phyloP scores from a whole-genome alignment of 2,329 filamentous ascomycete genomes.

The Epicoccum nigrum region DNA sequence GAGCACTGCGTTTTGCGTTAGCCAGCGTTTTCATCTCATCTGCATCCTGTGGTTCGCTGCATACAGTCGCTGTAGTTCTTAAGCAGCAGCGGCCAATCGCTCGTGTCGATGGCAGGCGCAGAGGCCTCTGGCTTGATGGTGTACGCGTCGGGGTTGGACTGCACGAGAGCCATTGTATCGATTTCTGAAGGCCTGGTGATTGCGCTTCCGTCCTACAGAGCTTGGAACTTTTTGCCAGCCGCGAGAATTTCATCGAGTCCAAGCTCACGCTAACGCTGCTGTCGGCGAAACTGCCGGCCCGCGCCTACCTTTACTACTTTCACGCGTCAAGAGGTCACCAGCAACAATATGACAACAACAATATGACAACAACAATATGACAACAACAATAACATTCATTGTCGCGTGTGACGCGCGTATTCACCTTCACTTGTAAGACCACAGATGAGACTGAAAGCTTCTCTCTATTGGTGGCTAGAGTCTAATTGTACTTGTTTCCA shows the following conservation, averaged over 20 bases:
- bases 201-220: slow-evolving; percentile 37
- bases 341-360: too few species aligned
- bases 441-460: too few species aligned
- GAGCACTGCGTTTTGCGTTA: slow-evolving; percentile 67
- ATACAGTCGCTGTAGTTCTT: slow-evolving; percentile 94
- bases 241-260: slow-evolving; percentile 14
- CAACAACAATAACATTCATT: too few species aligned
- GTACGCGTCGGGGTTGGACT: slow-evolving; percentile 67
- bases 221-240: slow-evolving; percentile 32
- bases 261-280: neutral
- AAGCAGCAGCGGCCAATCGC: slow-evolving; percentile 88
- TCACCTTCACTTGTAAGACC: too few species aligned
- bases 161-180: slow-evolving; percentile 46
- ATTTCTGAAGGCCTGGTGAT: slow-evolving; percentile 25
- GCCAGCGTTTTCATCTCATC: slow-evolving; percentile 25
- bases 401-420: too few species aligned
- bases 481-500: too few species aligned
- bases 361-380: too few species aligned
- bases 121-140: slow-evolving; percentile 90
- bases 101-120: slow-evolving; percentile 80
- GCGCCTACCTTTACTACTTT: neutral
- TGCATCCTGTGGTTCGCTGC: slow-evolving; percentile 51
- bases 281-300: slow-evolving; percentile 9
- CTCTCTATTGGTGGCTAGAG: too few species aligned
- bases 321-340: too few species aligned